Conservation (phyloP, 2,329 filamentous ascomycete species). For the Ophiostoma angusticollis region DNA sequence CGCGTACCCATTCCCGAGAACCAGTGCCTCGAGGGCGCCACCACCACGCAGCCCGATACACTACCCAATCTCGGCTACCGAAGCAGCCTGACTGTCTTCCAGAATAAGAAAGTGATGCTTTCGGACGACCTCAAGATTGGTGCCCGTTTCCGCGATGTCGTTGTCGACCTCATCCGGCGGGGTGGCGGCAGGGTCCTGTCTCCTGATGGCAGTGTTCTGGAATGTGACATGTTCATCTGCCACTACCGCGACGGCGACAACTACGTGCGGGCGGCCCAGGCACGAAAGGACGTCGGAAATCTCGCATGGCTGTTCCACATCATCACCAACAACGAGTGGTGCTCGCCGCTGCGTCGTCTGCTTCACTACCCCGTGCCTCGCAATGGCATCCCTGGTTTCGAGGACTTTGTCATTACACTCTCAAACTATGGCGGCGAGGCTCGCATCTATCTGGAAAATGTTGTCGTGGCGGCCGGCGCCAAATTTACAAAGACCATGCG, state of each 20-base stretch:
- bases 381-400: constrained; percentile 66
- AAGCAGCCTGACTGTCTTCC: constrained; percentile 59
- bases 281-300: constrained; percentile 76
- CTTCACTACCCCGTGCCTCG: constrained; percentile 81
- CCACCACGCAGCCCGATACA: constrained; percentile 31
- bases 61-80: constrained; percentile 29
- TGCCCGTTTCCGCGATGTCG: constrained; percentile 49
- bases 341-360: constrained; percentile 66
- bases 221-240: constrained; percentile 75
- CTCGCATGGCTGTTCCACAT: constrained; percentile 88
- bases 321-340: constrained; percentile 81
- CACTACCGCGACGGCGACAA: constrained; percentile 71
- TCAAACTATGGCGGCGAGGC: constrained; percentile 97
- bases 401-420: constrained; percentile 65
- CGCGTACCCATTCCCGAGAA: constrained; percentile 34
- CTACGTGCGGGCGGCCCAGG: constrained; percentile 64
- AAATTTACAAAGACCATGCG: constrained; percentile 93
- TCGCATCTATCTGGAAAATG: constrained; percentile 81
- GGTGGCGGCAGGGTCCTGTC: constrained; percentile 59
- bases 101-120: constrained; percentile 64
- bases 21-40: constrained; percentile 54
- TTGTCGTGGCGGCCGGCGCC: constrained; percentile 72
- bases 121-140: constrained; percentile 61
- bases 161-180: constrained; percentile 56
- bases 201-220: constrained; percentile 47